phyloP scores from a whole-genome alignment of 331 rosid genomes.

The Pyracantha coccinea region DNA sequence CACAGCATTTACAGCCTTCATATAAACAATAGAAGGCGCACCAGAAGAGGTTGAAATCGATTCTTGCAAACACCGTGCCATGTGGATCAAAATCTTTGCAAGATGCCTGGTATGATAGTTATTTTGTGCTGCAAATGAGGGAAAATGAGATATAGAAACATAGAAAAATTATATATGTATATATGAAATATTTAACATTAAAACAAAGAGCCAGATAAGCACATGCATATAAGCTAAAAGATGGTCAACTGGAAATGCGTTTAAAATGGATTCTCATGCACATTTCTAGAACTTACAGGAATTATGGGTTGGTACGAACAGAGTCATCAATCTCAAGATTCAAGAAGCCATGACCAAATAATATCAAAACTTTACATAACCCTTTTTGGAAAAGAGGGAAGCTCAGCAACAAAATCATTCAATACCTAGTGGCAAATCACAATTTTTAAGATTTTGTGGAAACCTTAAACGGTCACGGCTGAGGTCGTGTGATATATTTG shows the following conservation, averaged over 20 bases:
- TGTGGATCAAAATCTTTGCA: slow-evolving; percentile 82
- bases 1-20: slow-evolving; percentile 79
- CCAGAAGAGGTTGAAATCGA: slow-evolving; percentile 58
- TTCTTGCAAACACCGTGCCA: slow-evolving; percentile 80
- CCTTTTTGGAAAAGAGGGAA: neutral
- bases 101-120: slow-evolving; percentile 79
- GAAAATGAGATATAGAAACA: neutral
- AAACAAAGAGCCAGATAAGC: neutral
- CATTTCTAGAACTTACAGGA: neutral
- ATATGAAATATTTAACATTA: neutral
- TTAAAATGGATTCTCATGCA: neutral
- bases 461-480: neutral
- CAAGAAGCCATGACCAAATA: neutral
- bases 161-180: neutral
- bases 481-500: neutral
- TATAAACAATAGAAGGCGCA: slow-evolving; percentile 46
- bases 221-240: neutral
- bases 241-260: neutral
- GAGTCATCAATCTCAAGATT: neutral
- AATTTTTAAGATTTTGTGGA: neutral
- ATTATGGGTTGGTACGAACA: neutral
- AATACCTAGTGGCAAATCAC: neutral
- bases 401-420: neutral
- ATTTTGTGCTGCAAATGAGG: slow-evolving; percentile 57
- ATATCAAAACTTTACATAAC: neutral